Conservation (phyloP, 169 alveolate genomes). For the Plasmodium ovale region DNA sequence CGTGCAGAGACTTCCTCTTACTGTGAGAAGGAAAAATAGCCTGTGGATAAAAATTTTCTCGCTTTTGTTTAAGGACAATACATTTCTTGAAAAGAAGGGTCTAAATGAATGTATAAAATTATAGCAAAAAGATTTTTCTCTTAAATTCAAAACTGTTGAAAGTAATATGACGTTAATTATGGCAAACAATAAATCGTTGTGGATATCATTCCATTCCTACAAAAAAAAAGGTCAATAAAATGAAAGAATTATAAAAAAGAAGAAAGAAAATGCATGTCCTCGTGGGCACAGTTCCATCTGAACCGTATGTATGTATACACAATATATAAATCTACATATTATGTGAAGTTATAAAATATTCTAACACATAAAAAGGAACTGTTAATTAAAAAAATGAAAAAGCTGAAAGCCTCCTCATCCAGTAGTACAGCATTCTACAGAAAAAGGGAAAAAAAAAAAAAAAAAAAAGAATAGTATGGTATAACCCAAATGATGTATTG, state of each 20-base stretch:
- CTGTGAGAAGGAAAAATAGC: slow-evolving; percentile 47
- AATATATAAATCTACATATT: background rate
- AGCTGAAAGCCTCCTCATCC: slow-evolving; percentile 42
- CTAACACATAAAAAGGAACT: slow-evolving; percentile 63
- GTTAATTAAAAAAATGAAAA: slow-evolving; percentile 58
- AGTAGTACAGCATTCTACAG: slow-evolving; percentile 34
- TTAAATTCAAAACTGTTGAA: slow-evolving; percentile 60
- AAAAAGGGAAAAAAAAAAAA: background rate
- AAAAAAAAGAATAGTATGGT: no score
- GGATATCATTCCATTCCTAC: slow-evolving; percentile 71
- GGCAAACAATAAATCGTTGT: slow-evolving; percentile 54
- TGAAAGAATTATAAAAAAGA: no score
- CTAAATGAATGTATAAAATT: slow-evolving; percentile 58
- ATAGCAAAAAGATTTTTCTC: slow-evolving; percentile 63
- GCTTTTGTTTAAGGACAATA: slow-evolving; percentile 37
- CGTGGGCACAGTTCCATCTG: background rate
- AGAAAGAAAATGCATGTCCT: slow-evolving; percentile 4
- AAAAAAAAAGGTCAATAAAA: background rate
- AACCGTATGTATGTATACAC: background rate
- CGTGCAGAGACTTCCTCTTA: background rate
- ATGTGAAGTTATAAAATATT: background rate
- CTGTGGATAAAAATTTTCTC: slow-evolving; percentile 53
- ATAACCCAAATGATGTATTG: no score
- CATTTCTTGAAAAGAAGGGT: slow-evolving; percentile 53
- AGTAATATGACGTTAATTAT: slow-evolving; percentile 52